Conservation (phyloP, 345 rosid species). For the Rhizophora mangle region DNA sequence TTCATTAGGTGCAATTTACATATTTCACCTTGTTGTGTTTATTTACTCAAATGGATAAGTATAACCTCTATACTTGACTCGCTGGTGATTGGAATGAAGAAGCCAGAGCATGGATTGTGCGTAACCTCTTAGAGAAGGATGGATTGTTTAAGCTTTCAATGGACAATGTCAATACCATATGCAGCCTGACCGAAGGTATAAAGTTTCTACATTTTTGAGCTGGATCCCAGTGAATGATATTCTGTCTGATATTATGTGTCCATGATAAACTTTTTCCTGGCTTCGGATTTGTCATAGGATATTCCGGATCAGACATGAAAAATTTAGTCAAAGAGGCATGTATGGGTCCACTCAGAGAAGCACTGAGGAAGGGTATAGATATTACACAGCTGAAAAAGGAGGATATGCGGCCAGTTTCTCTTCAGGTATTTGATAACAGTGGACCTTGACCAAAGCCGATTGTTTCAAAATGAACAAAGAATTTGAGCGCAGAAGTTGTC, state of each 20-base stretch:
- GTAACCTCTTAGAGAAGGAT: constrained; percentile 81
- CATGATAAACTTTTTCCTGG: no score
- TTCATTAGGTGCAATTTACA: constrained; percentile 56
- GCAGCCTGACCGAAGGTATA: constrained; percentile 75
- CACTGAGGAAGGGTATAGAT: constrained; percentile 79
- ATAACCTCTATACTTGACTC: constrained; percentile 16
- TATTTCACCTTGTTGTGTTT: constrained; percentile 9
- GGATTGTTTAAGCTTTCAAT: constrained; percentile 74
- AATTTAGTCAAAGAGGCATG: constrained; percentile 95
- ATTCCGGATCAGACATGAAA: constrained; percentile 98
- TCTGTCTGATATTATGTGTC: no score
- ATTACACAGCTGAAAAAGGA: constrained; percentile 76
- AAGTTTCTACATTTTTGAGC: constrained; percentile 3
- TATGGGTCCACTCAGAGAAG: constrained; percentile 96
- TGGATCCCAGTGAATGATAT: not conserved
- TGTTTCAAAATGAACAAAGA: no score
- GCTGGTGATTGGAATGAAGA: constrained; percentile 42
- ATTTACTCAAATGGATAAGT: constrained; percentile 2
- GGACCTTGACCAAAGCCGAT: no score
- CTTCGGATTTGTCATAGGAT: constrained; percentile 40
- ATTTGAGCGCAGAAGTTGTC: not conserved
- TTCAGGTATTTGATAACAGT: constrained; percentile 46
- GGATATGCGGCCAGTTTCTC: constrained; percentile 73
- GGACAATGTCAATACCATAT: constrained; percentile 65
- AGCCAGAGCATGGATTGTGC: constrained; percentile 92